Percentiles rank a stretch among this genome's conserved stretches.
phyloP scores from a whole-genome alignment of 257 asterid species.

The Cordia subcordata region DNA sequence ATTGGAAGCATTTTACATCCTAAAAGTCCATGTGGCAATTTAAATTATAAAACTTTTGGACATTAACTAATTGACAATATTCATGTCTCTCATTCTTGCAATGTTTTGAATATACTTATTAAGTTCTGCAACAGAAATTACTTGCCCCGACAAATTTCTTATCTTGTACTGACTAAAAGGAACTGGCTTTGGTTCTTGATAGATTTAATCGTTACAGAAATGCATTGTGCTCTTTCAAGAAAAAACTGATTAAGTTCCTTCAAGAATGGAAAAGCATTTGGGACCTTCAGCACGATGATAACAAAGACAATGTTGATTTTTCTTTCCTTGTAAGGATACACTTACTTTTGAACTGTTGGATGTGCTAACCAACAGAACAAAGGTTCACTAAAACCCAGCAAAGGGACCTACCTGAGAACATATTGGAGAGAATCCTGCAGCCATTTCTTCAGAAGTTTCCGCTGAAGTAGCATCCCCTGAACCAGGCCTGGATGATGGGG shows the following conservation, averaged over 20 bases:
- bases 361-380: neutral
- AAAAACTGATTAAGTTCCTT: neutral
- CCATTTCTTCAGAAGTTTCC: conserved; percentile 13
- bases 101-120: too few species aligned
- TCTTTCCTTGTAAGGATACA: neutral
- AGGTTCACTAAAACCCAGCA: neutral
- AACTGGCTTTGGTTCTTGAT: too few species aligned
- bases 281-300: neutral
- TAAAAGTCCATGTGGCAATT: too few species aligned
- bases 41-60: too few species aligned
- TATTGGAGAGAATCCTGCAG: neutral
- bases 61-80: too few species aligned
- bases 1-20: too few species aligned
- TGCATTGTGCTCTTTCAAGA: neutral
- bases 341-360: neutral
- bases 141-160: too few species aligned
- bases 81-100: too few species aligned
- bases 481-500: conserved; percentile 19
- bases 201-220: neutral
- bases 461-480: conserved; percentile 4
- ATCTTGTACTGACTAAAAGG: too few species aligned
- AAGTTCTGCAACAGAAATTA: too few species aligned
- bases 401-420: neutral
- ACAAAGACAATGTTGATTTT: neutral
- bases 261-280: neutral